These are phyloP conservation scores for Suillus brevipes DNA, from an alignment of 768 basidiomycete genomes.

Conservation along the genomic window DNA sequence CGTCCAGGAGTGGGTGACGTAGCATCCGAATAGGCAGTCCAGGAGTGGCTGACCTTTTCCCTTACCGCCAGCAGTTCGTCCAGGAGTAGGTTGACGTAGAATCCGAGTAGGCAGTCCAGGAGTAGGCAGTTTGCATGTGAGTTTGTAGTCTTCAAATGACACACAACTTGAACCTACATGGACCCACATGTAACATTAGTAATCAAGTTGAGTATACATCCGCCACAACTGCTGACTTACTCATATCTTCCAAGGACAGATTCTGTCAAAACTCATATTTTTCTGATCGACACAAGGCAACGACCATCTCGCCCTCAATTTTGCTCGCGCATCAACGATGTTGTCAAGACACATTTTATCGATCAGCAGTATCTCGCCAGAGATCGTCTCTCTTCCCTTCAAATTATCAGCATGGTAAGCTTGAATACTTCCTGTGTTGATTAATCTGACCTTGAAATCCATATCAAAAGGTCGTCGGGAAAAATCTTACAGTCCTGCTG, in stretches of 20 bases:
- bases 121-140: too few species aligned
- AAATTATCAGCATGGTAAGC: background rate
- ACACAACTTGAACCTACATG: too few species aligned
- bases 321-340: background rate
- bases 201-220: background rate
- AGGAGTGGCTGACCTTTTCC: too few species aligned
- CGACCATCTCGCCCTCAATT: background rate
- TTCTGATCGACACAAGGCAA: background rate
- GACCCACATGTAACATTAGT: background rate
- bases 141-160: too few species aligned
- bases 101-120: too few species aligned
- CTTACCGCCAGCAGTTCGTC: too few species aligned
- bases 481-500: background rate
- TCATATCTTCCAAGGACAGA: background rate
- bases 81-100: too few species aligned
- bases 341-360: background rate
- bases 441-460: background rate
- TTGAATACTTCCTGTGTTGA: background rate
- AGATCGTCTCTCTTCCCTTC: background rate
- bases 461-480: background rate
- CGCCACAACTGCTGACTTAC: background rate
- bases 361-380: background rate
- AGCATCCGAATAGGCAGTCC: too few species aligned
- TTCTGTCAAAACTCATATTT: background rate
- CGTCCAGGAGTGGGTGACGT: too few species aligned